Evolutionary conservation across 129 eudicot species (phyloP), one percentile per base, ranked within the genome.

Genomic region (Silybum marianum): DNA sequence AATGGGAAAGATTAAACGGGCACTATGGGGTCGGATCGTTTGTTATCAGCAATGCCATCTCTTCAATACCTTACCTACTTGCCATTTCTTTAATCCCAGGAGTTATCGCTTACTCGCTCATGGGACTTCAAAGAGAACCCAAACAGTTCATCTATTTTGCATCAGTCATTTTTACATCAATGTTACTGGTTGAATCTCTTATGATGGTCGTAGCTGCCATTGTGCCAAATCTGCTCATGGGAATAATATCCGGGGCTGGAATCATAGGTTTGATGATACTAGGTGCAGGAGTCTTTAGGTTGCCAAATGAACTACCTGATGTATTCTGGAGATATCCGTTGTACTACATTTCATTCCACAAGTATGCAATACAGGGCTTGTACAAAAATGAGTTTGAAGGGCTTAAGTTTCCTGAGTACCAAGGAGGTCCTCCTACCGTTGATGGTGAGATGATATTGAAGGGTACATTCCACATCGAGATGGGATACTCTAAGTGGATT

Each of bases 301-400:
- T 87, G 21, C 90, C 90, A 58, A 32, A 81, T 18, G 86, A 87
- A 70, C 82, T 87, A 7, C 90, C 90, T 2, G 44, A 42, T 24
- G 38, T 80, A 22, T 24, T 87, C n/a, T 87, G 90, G 90, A 76
- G 44, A 69, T 87, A 87, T 73, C 90, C 90, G 0, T 22, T 87
- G 77, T 80, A 84, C 40, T 87, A 87, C 75, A 87, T 84, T 66
- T 76, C 90, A 1, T 84, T 87, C 77, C 90, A 87, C 71, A 87
- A 46, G 80, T 87, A 84, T 42, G 85, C 73, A 2, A 42, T 36
- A 22, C 79, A 87, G 73, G 88, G 90, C 2, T 78, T 80, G 5
- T 87, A 21, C 78, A 87, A 87, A 82, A 87, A 87, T 34, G 90
- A 87, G 86, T 87, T 80, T 44, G 60, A 38, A 78, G 90, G 87